Base-by-base conservation (phyloP, 768 basidiomycete genomes). In the Psilocybe cyanescens region DNA sequence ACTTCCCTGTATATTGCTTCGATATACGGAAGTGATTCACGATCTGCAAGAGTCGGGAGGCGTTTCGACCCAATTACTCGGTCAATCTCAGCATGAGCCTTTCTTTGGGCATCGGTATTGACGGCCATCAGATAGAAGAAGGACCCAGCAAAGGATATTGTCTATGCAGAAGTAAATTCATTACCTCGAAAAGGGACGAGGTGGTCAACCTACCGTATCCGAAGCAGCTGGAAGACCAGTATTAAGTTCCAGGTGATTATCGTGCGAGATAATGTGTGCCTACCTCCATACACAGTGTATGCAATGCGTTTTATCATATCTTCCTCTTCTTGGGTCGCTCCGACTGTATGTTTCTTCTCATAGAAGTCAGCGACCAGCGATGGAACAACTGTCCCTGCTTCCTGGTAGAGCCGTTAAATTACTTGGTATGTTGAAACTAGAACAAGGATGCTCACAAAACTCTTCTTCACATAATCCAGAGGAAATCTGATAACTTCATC, bases 61-160 rank as follows among this genome's bases (percentile, higher is more conserved):
- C 76, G 68, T 4, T 70, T 63, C 7, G 46, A 47, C 5, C 78
- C 77, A 8, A 76, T 58, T 8, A 76, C 67, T 0, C 64, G 51
- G 57, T 79, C 76, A 16, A 80, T 63, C 57, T 78, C 76, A 1
- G 54, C 68, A 58, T 76, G 79, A 1, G 74, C 78, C 49, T 70
- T 73, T 14, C 52, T 61, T 57, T 78, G 76, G 0, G 71, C 61
- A 8, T 78, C 67, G 0, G 73, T 75, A 55, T 73, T 67, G 7
- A 63, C 60, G 17, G 68, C 54, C 70, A 76, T 70, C 5, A 70
- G 65, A 19, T 75, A 64, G 5, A 78, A 59, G 64, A 79, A 68
- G 11, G 60, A 57, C 24, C 50, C 55, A 24, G 58, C 67, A 4
- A 63, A 16, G 1, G 67, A 66, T 9, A 56, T 55, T 2, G 63